These are phyloP conservation scores for Clonostachys solani DNA, from an alignment of 2,329 filamentous ascomycete species.

Conservation along the genomic window DNA sequence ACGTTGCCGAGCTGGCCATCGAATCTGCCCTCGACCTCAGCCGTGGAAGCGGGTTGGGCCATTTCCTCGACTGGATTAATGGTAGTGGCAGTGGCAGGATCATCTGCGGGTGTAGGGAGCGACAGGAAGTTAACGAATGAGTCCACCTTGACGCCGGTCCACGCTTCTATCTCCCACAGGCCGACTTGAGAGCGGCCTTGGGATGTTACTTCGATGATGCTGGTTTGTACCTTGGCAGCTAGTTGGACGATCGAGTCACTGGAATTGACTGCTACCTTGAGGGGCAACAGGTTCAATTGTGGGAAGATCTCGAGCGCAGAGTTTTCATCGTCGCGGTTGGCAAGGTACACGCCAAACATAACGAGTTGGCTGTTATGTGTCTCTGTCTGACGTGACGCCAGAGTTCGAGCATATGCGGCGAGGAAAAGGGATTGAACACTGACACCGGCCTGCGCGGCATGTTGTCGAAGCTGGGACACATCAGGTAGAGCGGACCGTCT, in stretches of 20 bases:
- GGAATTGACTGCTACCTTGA: slow-evolving; percentile 44
- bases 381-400: slow-evolving; percentile 11
- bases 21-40: background rate
- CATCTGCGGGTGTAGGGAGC: slow-evolving; percentile 24
- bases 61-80: no score
- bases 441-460: slow-evolving; percentile 48
- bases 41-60: no score
- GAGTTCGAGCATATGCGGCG: slow-evolving; percentile 58
- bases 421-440: slow-evolving; percentile 73
- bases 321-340: slow-evolving; percentile 57
- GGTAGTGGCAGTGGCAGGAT: background rate
- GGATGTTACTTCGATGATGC: slow-evolving; percentile 57
- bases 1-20: background rate
- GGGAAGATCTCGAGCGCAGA: background rate
- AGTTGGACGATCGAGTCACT: slow-evolving; percentile 18
- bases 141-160: slow-evolving; percentile 69
- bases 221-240: slow-evolving; percentile 61
- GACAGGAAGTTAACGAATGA: slow-evolving; percentile 80
- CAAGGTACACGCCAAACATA: slow-evolving; percentile 77
- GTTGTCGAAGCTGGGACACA: slow-evolving; percentile 18
- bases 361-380: slow-evolving; percentile 26
- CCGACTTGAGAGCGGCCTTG: slow-evolving; percentile 43
- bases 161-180: slow-evolving; percentile 67
- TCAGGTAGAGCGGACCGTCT: slow-evolving; percentile 38
- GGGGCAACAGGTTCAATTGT: slow-evolving; percentile 52